Conservation (phyloP, 2,329 filamentous ascomycete species). For the Botryotinia narcissicola region DNA sequence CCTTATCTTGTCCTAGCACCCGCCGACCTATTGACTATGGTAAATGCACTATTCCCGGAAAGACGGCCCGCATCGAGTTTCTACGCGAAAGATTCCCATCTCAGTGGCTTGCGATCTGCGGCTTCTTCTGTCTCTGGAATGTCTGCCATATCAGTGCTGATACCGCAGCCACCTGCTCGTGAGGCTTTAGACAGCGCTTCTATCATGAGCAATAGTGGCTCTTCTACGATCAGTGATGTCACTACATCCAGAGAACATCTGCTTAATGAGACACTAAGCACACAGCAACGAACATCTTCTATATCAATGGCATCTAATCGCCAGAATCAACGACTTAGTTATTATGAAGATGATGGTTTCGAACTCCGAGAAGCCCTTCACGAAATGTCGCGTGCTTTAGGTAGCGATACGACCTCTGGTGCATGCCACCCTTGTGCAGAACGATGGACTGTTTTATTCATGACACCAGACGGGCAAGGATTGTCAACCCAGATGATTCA, state of each 20-base stretch:
- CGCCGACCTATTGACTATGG: conserved; percentile 73
- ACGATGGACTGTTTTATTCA: conserved; percentile 78
- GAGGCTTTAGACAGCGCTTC: conserved; percentile 62
- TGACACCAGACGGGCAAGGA: conserved; percentile 68
- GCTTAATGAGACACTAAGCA: conserved; percentile 53
- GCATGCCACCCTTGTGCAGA: conserved; percentile 77
- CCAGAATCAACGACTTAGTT: conserved; percentile 46
- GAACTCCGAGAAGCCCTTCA: conserved; percentile 66
- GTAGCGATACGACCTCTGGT: conserved; percentile 62
- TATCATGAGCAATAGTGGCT: conserved; percentile 68
- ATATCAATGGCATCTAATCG: conserved; percentile 45
- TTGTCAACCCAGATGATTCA: conserved; percentile 72
- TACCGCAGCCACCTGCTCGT: conserved; percentile 57
- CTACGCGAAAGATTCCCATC: conserved; percentile 49
- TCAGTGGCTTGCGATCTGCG: conserved; percentile 61
- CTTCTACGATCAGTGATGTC: conserved; percentile 68
- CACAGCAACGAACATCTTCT: conserved; percentile 55
- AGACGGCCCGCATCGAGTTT: conserved; percentile 59
- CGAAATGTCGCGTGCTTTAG: conserved; percentile 66
- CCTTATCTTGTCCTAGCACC: conserved; percentile 78
- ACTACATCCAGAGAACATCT: conserved; percentile 64
- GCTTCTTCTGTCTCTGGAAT: conserved; percentile 67
- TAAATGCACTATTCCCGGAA: conserved; percentile 82
- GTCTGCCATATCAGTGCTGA: conserved; percentile 65
- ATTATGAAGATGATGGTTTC: conserved; percentile 63